Evolutionary conservation across 352 stramenopile species (phyloP).

Genomic region (Globisporangium spiculum): DNA sequence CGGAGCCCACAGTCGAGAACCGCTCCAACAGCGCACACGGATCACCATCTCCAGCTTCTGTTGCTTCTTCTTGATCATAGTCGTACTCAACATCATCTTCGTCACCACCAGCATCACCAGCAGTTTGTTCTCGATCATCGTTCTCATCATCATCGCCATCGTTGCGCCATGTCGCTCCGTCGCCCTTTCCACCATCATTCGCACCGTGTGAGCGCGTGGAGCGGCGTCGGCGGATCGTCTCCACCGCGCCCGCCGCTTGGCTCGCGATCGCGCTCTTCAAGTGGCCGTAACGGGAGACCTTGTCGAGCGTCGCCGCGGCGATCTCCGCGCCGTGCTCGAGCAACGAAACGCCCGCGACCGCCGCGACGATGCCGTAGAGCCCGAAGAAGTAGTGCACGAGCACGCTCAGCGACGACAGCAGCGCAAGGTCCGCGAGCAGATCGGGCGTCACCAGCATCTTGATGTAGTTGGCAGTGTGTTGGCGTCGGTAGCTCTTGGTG

Average conservation of each 20-base stretch:
- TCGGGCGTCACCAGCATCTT: constrained; percentile 19
- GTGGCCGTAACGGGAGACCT: background rate
- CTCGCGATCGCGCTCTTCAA: constrained; percentile 5
- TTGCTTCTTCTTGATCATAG: background rate
- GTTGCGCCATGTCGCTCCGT: constrained; percentile 1
- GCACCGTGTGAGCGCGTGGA: background rate
- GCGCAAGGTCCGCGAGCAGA: constrained; percentile 55
- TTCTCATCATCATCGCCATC: background rate
- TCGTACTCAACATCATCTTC: background rate
- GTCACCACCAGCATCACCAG: too few species aligned
- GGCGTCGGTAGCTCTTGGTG: background rate
- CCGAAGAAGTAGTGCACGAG: constrained; percentile 70
- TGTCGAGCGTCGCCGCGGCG: background rate
- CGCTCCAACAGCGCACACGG: constrained; percentile 14
- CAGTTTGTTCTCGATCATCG: background rate
- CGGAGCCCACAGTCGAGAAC: background rate
- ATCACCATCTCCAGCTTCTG: background rate
- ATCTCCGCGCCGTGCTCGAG: constrained; percentile 38
- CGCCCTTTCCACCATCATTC: background rate
- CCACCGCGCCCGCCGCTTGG: background rate
- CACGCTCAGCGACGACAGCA: constrained; percentile 50
- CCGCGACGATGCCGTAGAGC: constrained; percentile 42
- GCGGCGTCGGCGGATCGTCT: background rate
- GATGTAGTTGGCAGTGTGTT: background rate
- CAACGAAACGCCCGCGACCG: constrained; percentile 33